Percentiles rank a stretch among this genome's conserved stretches.
Conservation (phyloP, 2,329 filamentous ascomycete species). For the Trichophyton schoenleinii region DNA sequence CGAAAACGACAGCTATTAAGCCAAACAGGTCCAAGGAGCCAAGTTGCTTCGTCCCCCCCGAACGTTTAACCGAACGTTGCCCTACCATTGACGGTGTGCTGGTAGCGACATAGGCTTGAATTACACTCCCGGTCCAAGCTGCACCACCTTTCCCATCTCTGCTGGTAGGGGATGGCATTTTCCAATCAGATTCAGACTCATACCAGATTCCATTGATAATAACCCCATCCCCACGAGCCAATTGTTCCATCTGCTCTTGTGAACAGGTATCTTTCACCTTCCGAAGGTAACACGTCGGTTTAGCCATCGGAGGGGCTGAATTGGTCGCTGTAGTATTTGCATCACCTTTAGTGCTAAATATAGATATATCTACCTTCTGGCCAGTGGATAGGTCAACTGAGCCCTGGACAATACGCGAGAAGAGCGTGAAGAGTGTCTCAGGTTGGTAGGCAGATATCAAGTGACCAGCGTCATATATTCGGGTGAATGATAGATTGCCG, state of each 20-base stretch:
- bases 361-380: slow-evolving; percentile 10
- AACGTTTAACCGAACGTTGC: not conserved
- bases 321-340: slow-evolving; percentile 47
- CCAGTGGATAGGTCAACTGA: slow-evolving; percentile 25
- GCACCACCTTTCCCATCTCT: not conserved
- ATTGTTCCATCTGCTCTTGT: slow-evolving; percentile 22
- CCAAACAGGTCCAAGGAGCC: not conserved
- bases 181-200: slow-evolving; percentile 27
- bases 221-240: slow-evolving; percentile 40
- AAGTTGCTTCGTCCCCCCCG: not conserved
- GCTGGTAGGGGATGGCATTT: not conserved
- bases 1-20: not conserved
- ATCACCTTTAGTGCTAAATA: slow-evolving; percentile 40
- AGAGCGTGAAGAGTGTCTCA: slow-evolving; percentile 27
- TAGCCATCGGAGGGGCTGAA: slow-evolving; percentile 36
- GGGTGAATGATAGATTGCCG: slow-evolving; percentile 38
- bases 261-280: slow-evolving; percentile 2
- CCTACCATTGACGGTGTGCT: not conserved
- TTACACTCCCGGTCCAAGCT: not conserved
- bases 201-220: slow-evolving; percentile 50
- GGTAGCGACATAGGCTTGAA: not conserved
- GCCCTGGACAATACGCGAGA: slow-evolving; percentile 24
- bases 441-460: slow-evolving; percentile 27
- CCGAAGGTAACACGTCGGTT: slow-evolving; percentile 47
- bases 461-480: slow-evolving; percentile 39